Conservation (phyloP, 306 rosid genomes). For the Dalbergia cochinchinensis region DNA sequence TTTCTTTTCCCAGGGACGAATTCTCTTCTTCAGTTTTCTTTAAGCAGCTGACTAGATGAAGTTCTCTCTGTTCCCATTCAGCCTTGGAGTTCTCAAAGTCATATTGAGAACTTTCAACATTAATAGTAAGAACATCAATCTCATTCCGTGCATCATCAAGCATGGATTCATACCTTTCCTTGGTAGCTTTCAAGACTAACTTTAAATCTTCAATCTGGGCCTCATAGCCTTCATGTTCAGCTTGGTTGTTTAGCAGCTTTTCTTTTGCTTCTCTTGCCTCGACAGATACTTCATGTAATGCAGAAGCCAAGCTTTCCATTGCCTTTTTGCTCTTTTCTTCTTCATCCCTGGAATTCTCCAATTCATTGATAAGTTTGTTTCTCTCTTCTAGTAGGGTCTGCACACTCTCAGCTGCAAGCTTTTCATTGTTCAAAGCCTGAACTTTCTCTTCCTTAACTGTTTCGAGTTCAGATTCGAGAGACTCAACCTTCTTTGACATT, state of each 20-base stretch:
- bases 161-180: slow-evolving; percentile 74
- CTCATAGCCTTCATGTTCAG: slow-evolving; percentile 65
- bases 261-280: slow-evolving; percentile 93
- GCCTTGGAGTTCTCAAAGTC: slow-evolving; percentile 65
- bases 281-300: slow-evolving; percentile 87
- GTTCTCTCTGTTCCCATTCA: slow-evolving; percentile 86
- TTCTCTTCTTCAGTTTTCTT: slow-evolving; percentile 74
- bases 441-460: slow-evolving; percentile 77
- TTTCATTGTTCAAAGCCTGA: slow-evolving; percentile 82
- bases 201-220: slow-evolving; percentile 80
- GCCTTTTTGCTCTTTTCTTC: slow-evolving; percentile 98
- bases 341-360: slow-evolving; percentile 82
- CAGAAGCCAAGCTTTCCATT: slow-evolving; percentile 97
- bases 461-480: slow-evolving; percentile 71
- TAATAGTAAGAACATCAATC: slow-evolving; percentile 62
- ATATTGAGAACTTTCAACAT: slow-evolving; percentile 65
- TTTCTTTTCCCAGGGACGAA: slow-evolving; percentile 69
- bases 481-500: slow-evolving; percentile 59
- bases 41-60: slow-evolving; percentile 67
- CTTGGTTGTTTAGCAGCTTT: slow-evolving; percentile 60
- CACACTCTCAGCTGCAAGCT: slow-evolving; percentile 91
- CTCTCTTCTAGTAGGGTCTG: slow-evolving; percentile 90
- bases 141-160: slow-evolving; percentile 78
- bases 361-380: slow-evolving; percentile 74
- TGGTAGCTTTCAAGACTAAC: slow-evolving; percentile 80